Conservation (phyloP, 148 eudicot genomes). For the Fagopyrum tataricum region DNA sequence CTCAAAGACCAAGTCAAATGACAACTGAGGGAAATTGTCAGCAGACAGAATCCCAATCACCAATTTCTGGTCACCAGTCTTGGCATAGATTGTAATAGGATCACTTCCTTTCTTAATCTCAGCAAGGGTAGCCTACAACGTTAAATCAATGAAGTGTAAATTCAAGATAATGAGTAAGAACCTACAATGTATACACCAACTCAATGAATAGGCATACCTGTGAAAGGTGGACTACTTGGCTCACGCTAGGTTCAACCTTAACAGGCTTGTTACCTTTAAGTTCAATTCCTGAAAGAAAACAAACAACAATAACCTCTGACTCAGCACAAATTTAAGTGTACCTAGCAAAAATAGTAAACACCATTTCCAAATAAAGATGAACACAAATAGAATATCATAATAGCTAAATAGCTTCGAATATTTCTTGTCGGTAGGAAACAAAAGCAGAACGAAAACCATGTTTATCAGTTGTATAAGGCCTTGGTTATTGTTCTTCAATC, state of each 20-base stretch:
- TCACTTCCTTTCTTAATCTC: constrained; percentile 55
- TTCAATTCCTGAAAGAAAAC: constrained; percentile 46
- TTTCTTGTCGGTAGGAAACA: too few species aligned
- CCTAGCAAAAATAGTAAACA: background rate
- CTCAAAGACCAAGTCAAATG: constrained; percentile 77
- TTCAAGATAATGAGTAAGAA: background rate
- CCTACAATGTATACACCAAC: background rate
- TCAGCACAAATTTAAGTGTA: background rate
- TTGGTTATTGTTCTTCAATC: too few species aligned
- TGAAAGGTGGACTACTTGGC: constrained; percentile 50
- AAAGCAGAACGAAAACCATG: too few species aligned
- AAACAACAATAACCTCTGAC: background rate
- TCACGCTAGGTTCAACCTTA: constrained; percentile 28
- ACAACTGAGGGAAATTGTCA: constrained; percentile 48
- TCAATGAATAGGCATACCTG: constrained; percentile 30
- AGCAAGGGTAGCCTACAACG: constrained; percentile 60
- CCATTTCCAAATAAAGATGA: background rate
- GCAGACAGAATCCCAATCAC: constrained; percentile 51
- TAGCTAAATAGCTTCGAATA: background rate
- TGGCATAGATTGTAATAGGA: constrained; percentile 32
- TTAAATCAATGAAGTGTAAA: background rate
- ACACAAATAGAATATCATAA: background rate
- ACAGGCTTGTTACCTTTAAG: constrained; percentile 50
- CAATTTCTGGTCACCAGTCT: constrained; percentile 30
- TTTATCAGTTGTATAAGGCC: too few species aligned